Evolutionary conservation across 2,329 filamentous ascomycete species (phyloP).

Genomic region (Ploettnerulaceae sp.): DNA sequence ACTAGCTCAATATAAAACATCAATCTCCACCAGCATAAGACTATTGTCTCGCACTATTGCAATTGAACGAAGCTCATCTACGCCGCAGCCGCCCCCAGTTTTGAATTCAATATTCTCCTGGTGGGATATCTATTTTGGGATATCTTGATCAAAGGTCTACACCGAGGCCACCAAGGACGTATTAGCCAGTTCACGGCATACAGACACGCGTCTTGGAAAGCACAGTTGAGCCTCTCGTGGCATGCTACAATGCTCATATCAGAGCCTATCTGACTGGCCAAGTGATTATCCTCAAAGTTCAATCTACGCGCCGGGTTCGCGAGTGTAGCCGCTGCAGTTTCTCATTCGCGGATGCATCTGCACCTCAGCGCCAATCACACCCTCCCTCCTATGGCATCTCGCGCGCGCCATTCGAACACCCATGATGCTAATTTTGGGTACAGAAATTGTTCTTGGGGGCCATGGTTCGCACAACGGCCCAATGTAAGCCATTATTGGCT

Average conservation of each 20-base stretch:
- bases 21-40: not conserved
- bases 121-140: conserved; percentile 10
- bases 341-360: conserved; percentile 16
- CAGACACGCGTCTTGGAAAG: not conserved
- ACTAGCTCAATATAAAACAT: conserved; percentile 1
- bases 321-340: conserved; percentile 1
- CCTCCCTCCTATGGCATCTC: conserved; percentile 11
- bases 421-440: conserved; percentile 24
- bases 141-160: not conserved
- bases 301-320: conserved; percentile 10
- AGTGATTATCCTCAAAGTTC: not conserved
- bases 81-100: not conserved
- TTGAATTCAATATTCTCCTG: conserved; percentile 8
- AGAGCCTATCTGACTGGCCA: not conserved
- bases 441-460: conserved; percentile 16
- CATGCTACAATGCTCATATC: not conserved
- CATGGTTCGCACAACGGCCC: conserved; percentile 14
- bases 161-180: conserved; percentile 3
- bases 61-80: not conserved
- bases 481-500: conserved; percentile 15
- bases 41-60: not conserved
- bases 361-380: conserved; percentile 16
- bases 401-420: conserved; percentile 22
- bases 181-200: conserved; percentile 3
- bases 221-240: not conserved